Evolutionary conservation across 2,329 filamentous ascomycete genomes (phyloP), one percentile per base, ranked within the genome.

Genomic region (Beauveria scarabaeidicola): DNA sequence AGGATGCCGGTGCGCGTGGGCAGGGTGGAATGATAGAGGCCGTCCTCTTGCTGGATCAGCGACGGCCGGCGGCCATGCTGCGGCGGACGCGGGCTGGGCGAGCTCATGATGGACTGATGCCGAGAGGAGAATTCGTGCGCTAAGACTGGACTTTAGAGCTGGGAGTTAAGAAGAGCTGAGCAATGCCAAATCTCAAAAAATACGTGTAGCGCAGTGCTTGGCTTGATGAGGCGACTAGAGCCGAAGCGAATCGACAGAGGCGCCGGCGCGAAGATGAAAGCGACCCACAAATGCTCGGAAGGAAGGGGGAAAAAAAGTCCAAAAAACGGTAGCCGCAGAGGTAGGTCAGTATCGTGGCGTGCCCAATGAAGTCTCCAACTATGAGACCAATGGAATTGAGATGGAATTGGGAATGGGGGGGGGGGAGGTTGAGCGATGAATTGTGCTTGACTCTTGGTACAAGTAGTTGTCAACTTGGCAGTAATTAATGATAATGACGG

Each of bases 1-100:
- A 75, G 66, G 15, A 70, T 68, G 50, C 72, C 73, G 59, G 71
- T 74, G 27, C 73, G 69, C 13, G 73, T 75, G 40, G 67, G 69
- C 50, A 75, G 63, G 17, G 69, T 67, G 27, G 68, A 71, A 50
- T 70, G 64, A 48, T 66, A 63, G 36, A 63, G 67, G 41, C 63
- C 67, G 48, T 74, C 71, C 17, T 73, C 71, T 52, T 64, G 65
- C n/a, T 66, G 66, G 50, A 71, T 66, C 36, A 71, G 64, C 25
- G 71, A 73, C 52, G 69, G 69, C 52, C 69, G 67, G 21, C 70
- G 70, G 53, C 65, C 43, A 13, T 52, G 46, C 63, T 50, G 40
- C 10, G 63, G 59, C 40, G 62, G 61, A 23, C 59, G 53, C 3
- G 59, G 59, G 47, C 59, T 61, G 36, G 60, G 60, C 13, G 60